Evolutionary conservation across 1,139 yeast genomes (phyloP).

Genomic region (Debaryomycetaceae sp.): DNA sequence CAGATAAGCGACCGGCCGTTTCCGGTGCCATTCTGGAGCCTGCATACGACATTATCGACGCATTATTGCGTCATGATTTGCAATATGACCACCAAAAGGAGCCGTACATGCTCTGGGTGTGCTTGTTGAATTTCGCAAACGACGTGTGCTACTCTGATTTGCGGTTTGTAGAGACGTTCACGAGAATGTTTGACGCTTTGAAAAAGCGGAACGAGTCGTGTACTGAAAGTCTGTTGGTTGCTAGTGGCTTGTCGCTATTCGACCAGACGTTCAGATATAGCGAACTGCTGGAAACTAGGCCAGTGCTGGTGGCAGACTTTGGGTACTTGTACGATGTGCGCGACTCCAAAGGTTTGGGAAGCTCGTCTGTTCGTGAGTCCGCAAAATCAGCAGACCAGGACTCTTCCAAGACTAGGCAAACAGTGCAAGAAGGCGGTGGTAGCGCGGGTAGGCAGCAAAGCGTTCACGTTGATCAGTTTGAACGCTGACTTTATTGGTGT

Average conservation of each 20-base stretch:
- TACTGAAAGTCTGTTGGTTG: slow-evolving; percentile 11
- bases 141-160: slow-evolving; percentile 22
- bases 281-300: slow-evolving; percentile 1
- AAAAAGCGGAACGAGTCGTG: slow-evolving; percentile 4
- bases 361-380: background rate
- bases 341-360: background rate
- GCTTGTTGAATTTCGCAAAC: slow-evolving; percentile 18
- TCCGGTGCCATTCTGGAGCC: slow-evolving; percentile 1
- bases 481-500: slow-evolving; percentile 3
- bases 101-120: slow-evolving; percentile 15
- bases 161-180: slow-evolving; percentile 10
- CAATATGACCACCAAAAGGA: slow-evolving; percentile 2
- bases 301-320: slow-evolving; percentile 7
- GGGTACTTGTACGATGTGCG: slow-evolving; percentile 7
- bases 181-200: slow-evolving; percentile 11
- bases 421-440: background rate
- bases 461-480: slow-evolving; percentile 20
- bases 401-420: background rate
- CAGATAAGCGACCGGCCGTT: slow-evolving; percentile 1
- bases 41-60: slow-evolving; percentile 4
- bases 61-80: slow-evolving; percentile 3
- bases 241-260: slow-evolving; percentile 15
- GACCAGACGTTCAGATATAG: slow-evolving; percentile 10
- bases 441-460: slow-evolving; percentile 20
- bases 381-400: background rate